Conservation (phyloP, 1,284 basidiomycete genomes). For the Tranzscheliella williamsii region DNA sequence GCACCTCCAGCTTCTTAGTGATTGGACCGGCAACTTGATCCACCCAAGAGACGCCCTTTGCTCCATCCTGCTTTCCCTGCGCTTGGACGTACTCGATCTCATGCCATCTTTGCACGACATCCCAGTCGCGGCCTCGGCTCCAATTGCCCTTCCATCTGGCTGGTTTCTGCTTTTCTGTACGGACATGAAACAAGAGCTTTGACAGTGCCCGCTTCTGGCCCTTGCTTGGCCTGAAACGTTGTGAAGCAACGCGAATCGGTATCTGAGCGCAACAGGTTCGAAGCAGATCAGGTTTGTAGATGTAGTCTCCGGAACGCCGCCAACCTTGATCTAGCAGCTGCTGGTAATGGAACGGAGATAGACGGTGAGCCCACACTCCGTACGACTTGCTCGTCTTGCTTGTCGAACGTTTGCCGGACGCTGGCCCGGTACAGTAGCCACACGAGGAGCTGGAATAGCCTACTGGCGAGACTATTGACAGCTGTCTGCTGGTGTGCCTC, state of each 20-base stretch:
- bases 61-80: neutral
- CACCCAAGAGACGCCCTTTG: constrained; percentile 5
- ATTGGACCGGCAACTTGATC: constrained; percentile 26
- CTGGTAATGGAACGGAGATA: constrained; percentile 50
- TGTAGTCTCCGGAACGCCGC: constrained; percentile 50
- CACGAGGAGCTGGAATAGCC: constrained; percentile 62
- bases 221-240: constrained; percentile 20
- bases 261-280: constrained; percentile 55
- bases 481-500: too few relatives aligned
- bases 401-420: constrained; percentile 51
- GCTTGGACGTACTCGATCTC: constrained; percentile 5
- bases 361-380: constrained; percentile 54
- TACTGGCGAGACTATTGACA: constrained; percentile 61
- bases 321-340: constrained; percentile 51
- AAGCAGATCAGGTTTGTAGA: constrained; percentile 54
- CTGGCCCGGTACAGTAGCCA: constrained; percentile 63
- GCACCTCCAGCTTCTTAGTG: constrained; percentile 12
- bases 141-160: constrained; percentile 48
- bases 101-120: constrained; percentile 21
- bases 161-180: constrained; percentile 16
- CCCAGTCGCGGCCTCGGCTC: constrained; percentile 22
- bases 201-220: constrained; percentile 37
- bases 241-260: constrained; percentile 40
- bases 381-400: constrained; percentile 60
- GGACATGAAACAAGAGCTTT: constrained; percentile 36